These are phyloP conservation scores for Castanea crenata DNA, from an alignment of 306 rosid species.

Conservation along the genomic window DNA sequence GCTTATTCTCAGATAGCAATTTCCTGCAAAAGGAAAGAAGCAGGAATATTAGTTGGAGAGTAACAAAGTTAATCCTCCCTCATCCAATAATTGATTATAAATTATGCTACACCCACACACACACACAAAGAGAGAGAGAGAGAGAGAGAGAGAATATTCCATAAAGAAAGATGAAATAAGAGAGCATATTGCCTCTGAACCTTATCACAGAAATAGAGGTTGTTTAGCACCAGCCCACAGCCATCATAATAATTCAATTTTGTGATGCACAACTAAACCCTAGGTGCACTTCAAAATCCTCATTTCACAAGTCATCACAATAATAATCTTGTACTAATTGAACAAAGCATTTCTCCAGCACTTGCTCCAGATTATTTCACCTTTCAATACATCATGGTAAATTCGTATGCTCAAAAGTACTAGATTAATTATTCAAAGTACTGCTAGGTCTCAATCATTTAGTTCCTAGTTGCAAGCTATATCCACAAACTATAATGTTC, in stretches of 20 bases:
- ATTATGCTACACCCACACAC: background rate
- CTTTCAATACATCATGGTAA: background rate
- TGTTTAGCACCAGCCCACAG: background rate
- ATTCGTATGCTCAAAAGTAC: background rate
- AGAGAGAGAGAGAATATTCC: background rate
- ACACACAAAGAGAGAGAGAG: background rate
- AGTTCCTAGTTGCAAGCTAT: slow-evolving; percentile 4
- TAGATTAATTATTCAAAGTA: background rate
- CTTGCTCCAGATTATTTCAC: background rate
- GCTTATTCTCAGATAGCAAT: slow-evolving; percentile 79
- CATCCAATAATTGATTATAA: background rate
- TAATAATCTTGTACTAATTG: background rate
- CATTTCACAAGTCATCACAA: background rate
- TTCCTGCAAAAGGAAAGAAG: slow-evolving; percentile 41
- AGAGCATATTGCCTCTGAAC: background rate
- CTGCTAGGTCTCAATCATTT: slow-evolving; percentile 3
- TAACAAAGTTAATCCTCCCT: background rate
- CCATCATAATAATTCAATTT: background rate
- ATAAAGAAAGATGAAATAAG: background rate
- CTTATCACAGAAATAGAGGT: background rate
- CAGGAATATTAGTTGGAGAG: background rate
- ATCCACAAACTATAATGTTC: background rate
- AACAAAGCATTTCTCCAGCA: background rate
- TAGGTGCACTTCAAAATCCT: background rate
- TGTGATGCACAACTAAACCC: background rate